Percentiles rank a stretch among this genome's conserved stretches.
These are phyloP conservation scores for Naumovozyma baii DNA, from an alignment of 805 yeast species.

Conservation along the genomic window DNA sequence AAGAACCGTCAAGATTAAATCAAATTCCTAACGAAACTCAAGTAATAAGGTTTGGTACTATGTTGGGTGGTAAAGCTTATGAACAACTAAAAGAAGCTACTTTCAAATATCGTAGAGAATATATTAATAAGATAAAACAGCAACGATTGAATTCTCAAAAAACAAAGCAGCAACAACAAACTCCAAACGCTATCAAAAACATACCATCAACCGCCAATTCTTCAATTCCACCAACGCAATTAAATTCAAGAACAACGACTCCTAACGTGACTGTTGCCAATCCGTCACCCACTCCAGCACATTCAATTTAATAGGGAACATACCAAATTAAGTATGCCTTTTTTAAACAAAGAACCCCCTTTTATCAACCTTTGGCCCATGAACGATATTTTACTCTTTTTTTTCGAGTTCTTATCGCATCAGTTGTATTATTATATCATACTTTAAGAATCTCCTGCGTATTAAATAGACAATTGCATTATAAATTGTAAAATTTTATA, in stretches of 20 bases:
- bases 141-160: constrained; percentile 23
- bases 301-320: not conserved
- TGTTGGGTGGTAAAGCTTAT: constrained; percentile 79
- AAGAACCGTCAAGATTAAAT: constrained; percentile 76
- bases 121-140: constrained; percentile 28
- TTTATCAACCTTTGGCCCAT: not conserved
- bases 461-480: constrained; percentile 2
- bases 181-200: not conserved
- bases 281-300: not conserved
- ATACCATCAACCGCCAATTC: constrained; percentile 1
- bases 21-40: constrained; percentile 81
- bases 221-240: not conserved
- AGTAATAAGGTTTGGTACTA: constrained; percentile 81
- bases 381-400: not conserved
- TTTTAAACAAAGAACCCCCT: no score
- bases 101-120: constrained; percentile 57
- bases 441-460: not conserved
- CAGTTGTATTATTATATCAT: constrained; percentile 1
- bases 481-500: not conserved
- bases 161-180: constrained; percentile 12
- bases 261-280: not conserved
- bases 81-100: constrained; percentile 68
- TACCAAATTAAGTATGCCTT: not conserved
- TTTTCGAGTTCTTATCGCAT: not conserved
- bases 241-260: not conserved